A percentile compares a stretch with the other conserved stretches of the same genome.
Conservation (phyloP, 2,329 filamentous ascomycete genomes). For the Botryotinia convoluta region DNA sequence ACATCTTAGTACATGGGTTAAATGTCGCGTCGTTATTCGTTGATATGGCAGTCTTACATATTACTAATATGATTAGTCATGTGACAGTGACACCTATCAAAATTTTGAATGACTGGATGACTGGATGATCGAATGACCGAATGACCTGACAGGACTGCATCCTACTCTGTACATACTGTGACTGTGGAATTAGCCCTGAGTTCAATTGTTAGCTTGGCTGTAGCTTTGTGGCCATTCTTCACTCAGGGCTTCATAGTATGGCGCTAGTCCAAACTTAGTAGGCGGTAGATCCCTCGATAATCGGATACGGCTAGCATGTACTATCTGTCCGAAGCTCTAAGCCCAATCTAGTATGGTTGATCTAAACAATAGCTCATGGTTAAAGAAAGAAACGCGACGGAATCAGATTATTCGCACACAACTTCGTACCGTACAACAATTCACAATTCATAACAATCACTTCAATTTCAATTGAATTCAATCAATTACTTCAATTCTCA, state of each 20-base stretch:
- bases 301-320: background rate
- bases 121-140: background rate
- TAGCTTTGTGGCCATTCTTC: background rate
- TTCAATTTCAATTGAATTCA: background rate
- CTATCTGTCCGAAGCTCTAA: background rate
- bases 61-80: background rate
- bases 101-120: background rate
- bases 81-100: background rate
- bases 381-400: constrained; percentile 9
- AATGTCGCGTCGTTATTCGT: background rate
- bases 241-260: background rate
- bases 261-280: background rate
- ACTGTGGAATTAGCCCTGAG: background rate
- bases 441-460: background rate
- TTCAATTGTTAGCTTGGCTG: background rate
- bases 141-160: too few species aligned
- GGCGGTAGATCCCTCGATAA: background rate
- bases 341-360: background rate
- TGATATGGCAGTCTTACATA: accelerated
- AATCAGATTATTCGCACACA: constrained; percentile 12
- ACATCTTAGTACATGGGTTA: background rate
- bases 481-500: background rate
- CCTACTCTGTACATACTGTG: background rate
- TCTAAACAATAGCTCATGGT: background rate
- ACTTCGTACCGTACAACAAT: constrained; percentile 1